These are phyloP conservation scores for Vickermania ingenoplastis DNA, from an alignment of 208 protist genomes.

Conservation along the genomic window DNA sequence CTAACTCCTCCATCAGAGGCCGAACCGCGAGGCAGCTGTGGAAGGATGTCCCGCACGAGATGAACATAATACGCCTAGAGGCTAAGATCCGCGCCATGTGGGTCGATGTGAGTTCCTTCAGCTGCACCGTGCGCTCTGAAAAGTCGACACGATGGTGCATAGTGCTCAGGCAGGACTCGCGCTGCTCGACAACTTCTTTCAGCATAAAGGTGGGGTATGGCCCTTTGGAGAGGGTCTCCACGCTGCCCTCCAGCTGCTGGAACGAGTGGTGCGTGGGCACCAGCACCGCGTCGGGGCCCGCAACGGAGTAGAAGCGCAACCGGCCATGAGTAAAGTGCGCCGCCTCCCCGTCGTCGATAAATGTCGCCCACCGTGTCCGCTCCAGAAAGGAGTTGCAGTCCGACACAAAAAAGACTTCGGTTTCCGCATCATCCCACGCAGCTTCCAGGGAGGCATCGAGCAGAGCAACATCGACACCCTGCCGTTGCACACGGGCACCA, in stretches of 20 bases:
- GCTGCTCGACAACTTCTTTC: slow-evolving; percentile 97
- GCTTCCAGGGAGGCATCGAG: neutral
- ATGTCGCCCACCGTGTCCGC: slow-evolving; percentile 90
- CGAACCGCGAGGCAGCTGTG: slow-evolving; percentile 87
- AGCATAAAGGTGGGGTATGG: slow-evolving; percentile 94
- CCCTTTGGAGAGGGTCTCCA: slow-evolving; percentile 86
- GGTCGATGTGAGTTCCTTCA: slow-evolving; percentile 79
- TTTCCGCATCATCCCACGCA: neutral
- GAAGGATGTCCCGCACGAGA: slow-evolving; percentile 92
- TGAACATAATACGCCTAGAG: slow-evolving; percentile 82
- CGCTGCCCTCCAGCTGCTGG: slow-evolving; percentile 57
- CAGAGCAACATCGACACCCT: neutral
- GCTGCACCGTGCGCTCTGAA: slow-evolving; percentile 30
- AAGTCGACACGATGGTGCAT: slow-evolving; percentile 92
- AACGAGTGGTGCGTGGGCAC: slow-evolving; percentile 28
- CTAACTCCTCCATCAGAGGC: slow-evolving; percentile 87
- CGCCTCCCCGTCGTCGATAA: slow-evolving; percentile 93
- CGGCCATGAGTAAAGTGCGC: slow-evolving; percentile 50
- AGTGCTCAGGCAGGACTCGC: slow-evolving; percentile 81
- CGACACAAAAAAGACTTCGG: slow-evolving; percentile 89
- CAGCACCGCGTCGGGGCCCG: neutral
- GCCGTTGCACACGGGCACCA: slow-evolving; percentile 37
- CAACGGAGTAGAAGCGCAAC: slow-evolving; percentile 42
- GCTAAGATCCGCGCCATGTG: slow-evolving; percentile 31
- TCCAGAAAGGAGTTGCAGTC: slow-evolving; percentile 92